phyloP scores from a whole-genome alignment of 2,329 filamentous ascomycete species.

The Fusarium tricinctum region DNA sequence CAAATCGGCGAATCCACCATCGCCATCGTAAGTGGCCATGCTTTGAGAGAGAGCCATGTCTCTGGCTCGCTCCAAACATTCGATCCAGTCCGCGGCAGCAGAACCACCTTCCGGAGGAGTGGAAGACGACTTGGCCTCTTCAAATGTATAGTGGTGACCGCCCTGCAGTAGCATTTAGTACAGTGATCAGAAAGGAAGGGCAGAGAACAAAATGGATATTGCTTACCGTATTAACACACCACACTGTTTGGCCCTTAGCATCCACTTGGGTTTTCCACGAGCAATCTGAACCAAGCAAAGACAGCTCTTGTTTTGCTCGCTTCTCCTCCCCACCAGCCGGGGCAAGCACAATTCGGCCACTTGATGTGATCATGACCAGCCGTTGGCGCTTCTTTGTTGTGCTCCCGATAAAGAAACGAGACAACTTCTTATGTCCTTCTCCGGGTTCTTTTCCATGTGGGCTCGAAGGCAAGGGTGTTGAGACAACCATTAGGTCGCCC shows the following conservation, averaged over 20 bases:
- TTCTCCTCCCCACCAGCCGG: slow-evolving; percentile 96
- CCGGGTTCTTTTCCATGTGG: slow-evolving; percentile 78
- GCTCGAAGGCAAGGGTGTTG: slow-evolving; percentile 81
- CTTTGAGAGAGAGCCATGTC: slow-evolving; percentile 85
- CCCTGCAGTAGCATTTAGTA: slow-evolving; percentile 64
- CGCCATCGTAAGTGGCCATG: slow-evolving; percentile 74
- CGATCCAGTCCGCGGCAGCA: slow-evolving; percentile 91
- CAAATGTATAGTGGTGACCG: slow-evolving; percentile 92
- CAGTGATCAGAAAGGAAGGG: background rate
- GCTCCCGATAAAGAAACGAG: slow-evolving; percentile 91
- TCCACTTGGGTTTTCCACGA: slow-evolving; percentile 85
- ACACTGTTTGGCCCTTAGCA: slow-evolving; percentile 87
- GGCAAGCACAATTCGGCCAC: slow-evolving; percentile 88
- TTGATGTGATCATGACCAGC: slow-evolving; percentile 94
- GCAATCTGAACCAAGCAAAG: slow-evolving; percentile 81
- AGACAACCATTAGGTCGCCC: slow-evolving; percentile 88
- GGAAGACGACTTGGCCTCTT: slow-evolving; percentile 82
- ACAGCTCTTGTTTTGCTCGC: slow-evolving; percentile 91
- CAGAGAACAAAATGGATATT: background rate
- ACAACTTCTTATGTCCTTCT: slow-evolving; percentile 87
- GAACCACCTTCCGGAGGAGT: slow-evolving; percentile 70
- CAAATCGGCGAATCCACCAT: slow-evolving; percentile 77
- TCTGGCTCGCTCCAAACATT: slow-evolving; percentile 86
- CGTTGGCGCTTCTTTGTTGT: slow-evolving; percentile 93
- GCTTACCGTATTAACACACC: slow-evolving; percentile 93